Evolutionary conservation across 345 rosid species (phyloP), one percentile per base, ranked within the genome.

Genomic region (Kernera saxatilis): DNA sequence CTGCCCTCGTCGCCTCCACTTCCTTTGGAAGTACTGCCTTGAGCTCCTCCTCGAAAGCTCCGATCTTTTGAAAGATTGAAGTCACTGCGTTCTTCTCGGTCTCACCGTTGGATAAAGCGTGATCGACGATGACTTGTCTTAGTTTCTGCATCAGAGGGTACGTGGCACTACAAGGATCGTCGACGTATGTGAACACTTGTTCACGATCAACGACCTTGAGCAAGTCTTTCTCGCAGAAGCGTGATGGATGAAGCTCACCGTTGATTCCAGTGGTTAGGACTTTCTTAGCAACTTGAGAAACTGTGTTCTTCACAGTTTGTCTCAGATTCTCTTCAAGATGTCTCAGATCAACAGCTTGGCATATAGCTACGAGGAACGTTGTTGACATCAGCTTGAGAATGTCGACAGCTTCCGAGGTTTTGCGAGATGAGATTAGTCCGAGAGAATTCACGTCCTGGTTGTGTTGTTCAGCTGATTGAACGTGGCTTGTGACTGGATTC

Each of bases 371-470:
- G 17, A 86, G 69, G 78, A 76, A 87, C 29, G 89, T 87, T 0
- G 93, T 78, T 5, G 89, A 89, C 93, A 89, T 86, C 2, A 89
- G 87, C 81, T 89, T 87, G 62, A 87, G 71, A 25, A 87, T 80
- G 2, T 87, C 86, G 3, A 87, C 70, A 25, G 90, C 89, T 68
- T 85, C 87, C 0, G 82, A 86, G 0, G 90, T 85, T 72, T 89
- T 85, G 18, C 91, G 82, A 0, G 96, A 74, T 2, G 93, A 87
- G 70, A 87, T 89, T 6, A 85, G 29, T 10, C 96, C 96, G 22
- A 87, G 76, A 8, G 96, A 87, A 61, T 89, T 88, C 40, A 89
- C 96, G 14, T 89, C 92, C 44, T 87, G 96, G 71, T 87, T 89
- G 55, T 89, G 96, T 44, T 89, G 96, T 65, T 87, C 89, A 0